A percentile compares a stretch with the other conserved stretches of the same genome.
Conservation (phyloP, 2,329 filamentous ascomycete genomes). For the Calonectria multiphialidica region DNA sequence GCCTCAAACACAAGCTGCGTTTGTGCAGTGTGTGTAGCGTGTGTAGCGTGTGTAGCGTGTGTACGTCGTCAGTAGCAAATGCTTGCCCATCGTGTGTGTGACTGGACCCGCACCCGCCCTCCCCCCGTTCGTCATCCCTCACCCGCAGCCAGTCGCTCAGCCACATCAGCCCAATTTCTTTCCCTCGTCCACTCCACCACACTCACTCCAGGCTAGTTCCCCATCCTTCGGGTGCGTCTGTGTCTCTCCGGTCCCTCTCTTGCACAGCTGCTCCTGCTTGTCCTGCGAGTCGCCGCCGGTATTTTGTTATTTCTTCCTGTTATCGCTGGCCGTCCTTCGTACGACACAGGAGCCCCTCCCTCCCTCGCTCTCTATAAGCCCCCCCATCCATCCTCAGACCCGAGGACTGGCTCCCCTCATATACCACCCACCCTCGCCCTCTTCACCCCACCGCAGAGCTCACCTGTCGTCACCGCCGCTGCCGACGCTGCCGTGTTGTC, state of each 20-base stretch:
- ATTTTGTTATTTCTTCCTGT: background rate
- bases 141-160: slow-evolving; percentile 22
- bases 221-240: background rate
- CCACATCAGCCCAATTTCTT: slow-evolving; percentile 27
- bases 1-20: background rate
- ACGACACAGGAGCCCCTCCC: background rate
- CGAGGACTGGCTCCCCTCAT: background rate
- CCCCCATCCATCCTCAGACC: background rate
- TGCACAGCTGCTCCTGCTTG: background rate
- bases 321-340: background rate
- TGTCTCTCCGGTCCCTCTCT: background rate
- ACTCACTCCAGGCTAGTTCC: background rate
- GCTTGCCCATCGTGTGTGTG: background rate
- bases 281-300: background rate
- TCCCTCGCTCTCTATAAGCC: background rate
- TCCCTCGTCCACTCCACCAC: slow-evolving; percentile 13
- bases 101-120: background rate
- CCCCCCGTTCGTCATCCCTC: slow-evolving; percentile 22
- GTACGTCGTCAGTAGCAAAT: background rate
- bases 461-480: slow-evolving; percentile 3
- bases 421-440: slow-evolving; percentile 7
- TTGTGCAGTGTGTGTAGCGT: background rate
- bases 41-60: background rate
- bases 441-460: slow-evolving; percentile 8
- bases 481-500: slow-evolving; percentile 4